These are phyloP conservation scores for Quercus agrifolia DNA, from an alignment of 306 rosid species.

Conservation along the genomic window DNA sequence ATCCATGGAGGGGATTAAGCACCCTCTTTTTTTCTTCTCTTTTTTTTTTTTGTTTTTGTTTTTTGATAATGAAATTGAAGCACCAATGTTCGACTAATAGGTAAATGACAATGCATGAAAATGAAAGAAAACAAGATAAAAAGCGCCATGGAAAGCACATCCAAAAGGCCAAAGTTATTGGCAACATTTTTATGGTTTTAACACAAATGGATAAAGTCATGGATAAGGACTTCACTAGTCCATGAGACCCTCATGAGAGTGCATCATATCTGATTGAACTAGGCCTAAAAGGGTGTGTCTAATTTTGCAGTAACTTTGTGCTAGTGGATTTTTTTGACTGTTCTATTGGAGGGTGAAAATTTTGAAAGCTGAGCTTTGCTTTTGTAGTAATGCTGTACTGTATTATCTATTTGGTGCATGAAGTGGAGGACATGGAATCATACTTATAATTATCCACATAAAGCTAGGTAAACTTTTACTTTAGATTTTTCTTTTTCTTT, in stretches of 20 bases:
- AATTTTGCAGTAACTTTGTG: slow-evolving; percentile 9
- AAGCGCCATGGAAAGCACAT: slow-evolving; percentile 26
- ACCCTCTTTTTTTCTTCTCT: too few species aligned
- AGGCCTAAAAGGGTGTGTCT: not conserved
- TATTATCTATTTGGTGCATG: slow-evolving; percentile 53
- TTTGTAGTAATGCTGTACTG: slow-evolving; percentile 36
- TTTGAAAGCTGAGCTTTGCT: slow-evolving; percentile 35
- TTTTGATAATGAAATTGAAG: not conserved
- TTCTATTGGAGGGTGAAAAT: slow-evolving; percentile 21
- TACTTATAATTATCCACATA: slow-evolving; percentile 25
- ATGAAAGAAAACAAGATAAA: slow-evolving; percentile 26
- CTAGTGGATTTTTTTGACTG: slow-evolving; percentile 13
- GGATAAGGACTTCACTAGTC: slow-evolving; percentile 28
- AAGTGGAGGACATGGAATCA: slow-evolving; percentile 68
- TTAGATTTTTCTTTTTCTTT: slow-evolving; percentile 1
- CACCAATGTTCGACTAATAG: slow-evolving; percentile 5
- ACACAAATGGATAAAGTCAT: slow-evolving; percentile 15
- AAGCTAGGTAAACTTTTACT: slow-evolving; percentile 24
- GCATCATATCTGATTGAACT: slow-evolving; percentile 27
- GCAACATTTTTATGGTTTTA: slow-evolving; percentile 20
- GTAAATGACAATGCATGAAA: slow-evolving; percentile 16
- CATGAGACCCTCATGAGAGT: slow-evolving; percentile 16
- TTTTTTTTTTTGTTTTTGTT: too few species aligned
- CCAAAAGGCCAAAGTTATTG: slow-evolving; percentile 43
- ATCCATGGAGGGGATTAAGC: slow-evolving; percentile 21